These are phyloP conservation scores for Ophiocordyceps camponoti-saundersi DNA, from an alignment of 2,329 filamentous ascomycete species.

Conservation along the genomic window DNA sequence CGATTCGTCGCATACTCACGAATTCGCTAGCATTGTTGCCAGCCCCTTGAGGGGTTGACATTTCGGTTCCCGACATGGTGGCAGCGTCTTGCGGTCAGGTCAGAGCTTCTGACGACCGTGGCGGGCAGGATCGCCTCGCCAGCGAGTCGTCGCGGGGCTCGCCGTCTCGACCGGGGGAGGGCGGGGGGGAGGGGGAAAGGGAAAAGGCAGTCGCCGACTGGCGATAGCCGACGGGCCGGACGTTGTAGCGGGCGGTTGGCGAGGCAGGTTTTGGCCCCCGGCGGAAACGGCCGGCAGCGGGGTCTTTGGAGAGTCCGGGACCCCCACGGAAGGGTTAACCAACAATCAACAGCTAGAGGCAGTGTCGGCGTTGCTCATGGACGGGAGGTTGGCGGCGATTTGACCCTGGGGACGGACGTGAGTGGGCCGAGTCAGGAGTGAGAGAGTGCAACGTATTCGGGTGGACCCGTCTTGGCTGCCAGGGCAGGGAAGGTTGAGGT, in stretches of 20 bases:
- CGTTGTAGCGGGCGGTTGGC: neutral
- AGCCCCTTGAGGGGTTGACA: constrained; percentile 18
- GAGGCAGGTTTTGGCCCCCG: neutral
- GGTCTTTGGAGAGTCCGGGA: neutral
- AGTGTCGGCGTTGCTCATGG: neutral
- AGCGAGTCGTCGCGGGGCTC: neutral
- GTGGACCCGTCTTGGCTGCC: constrained; percentile 2
- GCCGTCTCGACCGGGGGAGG: neutral
- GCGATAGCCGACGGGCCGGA: neutral
- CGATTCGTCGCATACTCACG: constrained; percentile 38
- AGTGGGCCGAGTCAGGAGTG: constrained; percentile 3
- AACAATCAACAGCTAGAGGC: neutral
- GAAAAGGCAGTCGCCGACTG: neutral
- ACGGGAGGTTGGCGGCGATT: neutral
- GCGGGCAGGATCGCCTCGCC: neutral
- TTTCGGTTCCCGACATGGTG: constrained; percentile 18
- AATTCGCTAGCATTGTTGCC: constrained; percentile 87
- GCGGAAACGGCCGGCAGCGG: neutral
- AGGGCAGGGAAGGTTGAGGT: neutral
- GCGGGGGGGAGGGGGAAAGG: too few relatives aligned
- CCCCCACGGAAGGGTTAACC: neutral
- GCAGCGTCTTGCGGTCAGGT: neutral
- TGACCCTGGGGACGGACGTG: neutral
- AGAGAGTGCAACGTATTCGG: constrained; percentile 3
- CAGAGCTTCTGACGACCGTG: neutral